Base-by-base conservation (phyloP, 176 grass and related monocot genomes). In the Carex pumila region DNA sequence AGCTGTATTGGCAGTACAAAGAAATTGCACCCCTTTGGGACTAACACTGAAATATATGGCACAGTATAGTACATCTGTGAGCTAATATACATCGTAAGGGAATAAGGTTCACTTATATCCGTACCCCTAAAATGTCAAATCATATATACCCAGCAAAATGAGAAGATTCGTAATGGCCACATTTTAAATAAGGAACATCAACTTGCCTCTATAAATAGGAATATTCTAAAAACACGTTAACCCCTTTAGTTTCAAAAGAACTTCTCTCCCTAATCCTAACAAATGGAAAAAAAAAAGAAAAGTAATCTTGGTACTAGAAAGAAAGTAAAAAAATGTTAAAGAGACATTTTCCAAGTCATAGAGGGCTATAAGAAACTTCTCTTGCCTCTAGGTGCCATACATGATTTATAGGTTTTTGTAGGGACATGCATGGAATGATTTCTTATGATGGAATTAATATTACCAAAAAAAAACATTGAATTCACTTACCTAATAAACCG, bases 1-100 rank as follows among this genome's bases (percentile, higher is more conserved):
- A 60, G 84, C 50, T 81, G 73, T 89, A 84, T 87, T 84, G 43
- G 80, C 69, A 64, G 90, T 79, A 56, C 64, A 86, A 87, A 98
- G 88, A 89, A 98, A 95, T 79, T 93, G 86, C 66, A 56, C 45
- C 32, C 92, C 92, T 81, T 90, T 89, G 67, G 86, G 88, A 87
- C 91, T 88, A 73, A 98, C 86, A 88, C 95, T 98, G 86, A 81
- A 94, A 84, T 82, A 36, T 82, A 80, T 81, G 53, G 87, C 25
- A 31, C 63, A 89, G 25, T 37, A 30, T 66, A 61, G 73, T 36
- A 85, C 54, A 53, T 32, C 19, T 45, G 47, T 55, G 22, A 76
- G 72, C 49, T 76, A 55, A 76, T 55, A 76, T 15, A 17, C 49
- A 55, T 76, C 54, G 22, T 54, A 76, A 30, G 12, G 9, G 4